Conservation (phyloP, 345 rosid genomes). For the Eucalyptus rudis region DNA sequence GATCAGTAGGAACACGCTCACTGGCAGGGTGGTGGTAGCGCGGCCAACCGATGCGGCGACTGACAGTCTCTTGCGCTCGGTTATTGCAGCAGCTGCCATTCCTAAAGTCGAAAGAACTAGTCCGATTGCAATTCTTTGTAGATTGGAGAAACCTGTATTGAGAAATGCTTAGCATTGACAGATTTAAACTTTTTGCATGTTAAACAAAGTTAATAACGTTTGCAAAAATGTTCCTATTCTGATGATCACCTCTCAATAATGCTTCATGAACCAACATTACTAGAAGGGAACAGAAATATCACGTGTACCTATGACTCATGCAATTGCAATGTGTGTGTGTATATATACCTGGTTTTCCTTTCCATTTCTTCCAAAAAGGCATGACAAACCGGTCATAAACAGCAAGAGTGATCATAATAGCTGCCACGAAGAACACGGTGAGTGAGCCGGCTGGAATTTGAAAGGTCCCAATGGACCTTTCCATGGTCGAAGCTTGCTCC, state of each 20-base stretch:
- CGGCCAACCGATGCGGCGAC: conserved; percentile 7
- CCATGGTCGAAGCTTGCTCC: conserved; percentile 60
- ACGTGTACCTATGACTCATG: neutral
- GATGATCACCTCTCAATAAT: neutral
- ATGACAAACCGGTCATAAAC: conserved; percentile 41
- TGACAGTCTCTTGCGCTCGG: conserved; percentile 30
- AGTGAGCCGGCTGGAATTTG: conserved; percentile 60
- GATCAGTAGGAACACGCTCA: conserved; percentile 38
- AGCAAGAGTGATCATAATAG: conserved; percentile 34
- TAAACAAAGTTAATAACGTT: neutral
- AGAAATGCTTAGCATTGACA: neutral
- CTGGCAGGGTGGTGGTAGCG: conserved; percentile 13
- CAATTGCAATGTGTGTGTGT: neutral
- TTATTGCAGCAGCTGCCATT: conserved; percentile 42
- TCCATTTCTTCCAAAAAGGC: conserved; percentile 57
- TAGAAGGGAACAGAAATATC: neutral
- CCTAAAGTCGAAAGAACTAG: conserved; percentile 32
- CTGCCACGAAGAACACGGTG: conserved; percentile 41
- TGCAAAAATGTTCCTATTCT: neutral
- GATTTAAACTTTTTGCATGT: neutral
- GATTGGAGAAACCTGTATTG: conserved; percentile 34
- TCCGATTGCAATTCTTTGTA: conserved; percentile 41
- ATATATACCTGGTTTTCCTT: conserved; percentile 39
- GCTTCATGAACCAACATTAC: neutral
- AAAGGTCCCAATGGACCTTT: conserved; percentile 34